These are phyloP conservation scores for Wallacemonas sp. DNA, from an alignment of 208 protist genomes.

Conservation along the genomic window DNA sequence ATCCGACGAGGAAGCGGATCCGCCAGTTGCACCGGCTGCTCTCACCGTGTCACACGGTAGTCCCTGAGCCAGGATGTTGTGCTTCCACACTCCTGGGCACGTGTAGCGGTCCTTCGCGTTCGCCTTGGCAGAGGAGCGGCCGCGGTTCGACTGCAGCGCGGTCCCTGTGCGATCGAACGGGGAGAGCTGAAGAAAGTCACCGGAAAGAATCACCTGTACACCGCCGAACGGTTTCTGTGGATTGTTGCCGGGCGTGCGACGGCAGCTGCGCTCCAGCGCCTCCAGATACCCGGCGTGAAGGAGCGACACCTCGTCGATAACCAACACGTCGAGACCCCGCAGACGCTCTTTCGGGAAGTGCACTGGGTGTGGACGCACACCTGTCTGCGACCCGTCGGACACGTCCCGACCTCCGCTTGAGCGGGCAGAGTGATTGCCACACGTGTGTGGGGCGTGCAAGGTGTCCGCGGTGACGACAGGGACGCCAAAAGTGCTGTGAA, in stretches of 20 bases:
- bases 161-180: conserved; percentile 9
- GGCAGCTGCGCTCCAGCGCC: conserved; percentile 36
- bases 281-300: conserved; percentile 59
- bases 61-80: neutral
- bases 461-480: conserved; percentile 25
- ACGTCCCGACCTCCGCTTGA: no score
- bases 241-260: conserved; percentile 16
- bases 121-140: no score
- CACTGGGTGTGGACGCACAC: neutral
- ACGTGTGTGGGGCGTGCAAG: neutral
- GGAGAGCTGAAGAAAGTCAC: conserved; percentile 86
- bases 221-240: conserved; percentile 66
- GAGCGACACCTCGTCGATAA: conserved; percentile 85
- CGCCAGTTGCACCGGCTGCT: no score
- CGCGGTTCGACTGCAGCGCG: neutral
- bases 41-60: no score
- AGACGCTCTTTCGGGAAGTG: conserved; percentile 23
- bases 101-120: neutral
- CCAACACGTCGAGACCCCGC: conserved; percentile 41
- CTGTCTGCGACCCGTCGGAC: no score
- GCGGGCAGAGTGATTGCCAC: no score
- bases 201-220: conserved; percentile 80
- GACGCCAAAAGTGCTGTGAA: conserved; percentile 72
- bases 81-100: neutral
- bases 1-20: no score